Evolutionary conservation across 2,329 filamentous ascomycete species (phyloP).

Genomic region (Trichoderma sp.): DNA sequence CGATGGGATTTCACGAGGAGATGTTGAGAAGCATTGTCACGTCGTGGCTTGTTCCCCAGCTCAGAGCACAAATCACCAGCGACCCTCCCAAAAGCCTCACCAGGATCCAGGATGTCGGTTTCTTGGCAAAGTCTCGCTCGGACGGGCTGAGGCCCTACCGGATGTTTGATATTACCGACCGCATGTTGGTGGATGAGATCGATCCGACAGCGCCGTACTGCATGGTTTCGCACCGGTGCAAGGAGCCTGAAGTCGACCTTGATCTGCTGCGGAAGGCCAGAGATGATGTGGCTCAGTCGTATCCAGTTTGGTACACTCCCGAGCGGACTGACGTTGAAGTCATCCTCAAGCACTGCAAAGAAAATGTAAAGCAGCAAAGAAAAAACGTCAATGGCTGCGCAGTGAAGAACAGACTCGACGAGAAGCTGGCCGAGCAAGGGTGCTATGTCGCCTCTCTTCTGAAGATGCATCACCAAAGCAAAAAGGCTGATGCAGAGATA

Average conservation of each 20-base stretch:
- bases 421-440: conserved; percentile 1
- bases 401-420: conserved; percentile 6
- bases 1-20: conserved; percentile 18
- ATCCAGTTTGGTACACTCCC: conserved; percentile 6
- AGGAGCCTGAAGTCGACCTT: conserved; percentile 21
- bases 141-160: conserved; percentile 12
- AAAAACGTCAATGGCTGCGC: conserved; percentile 18
- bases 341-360: conserved; percentile 19
- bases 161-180: conserved; percentile 20
- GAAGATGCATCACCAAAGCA: conserved; percentile 12
- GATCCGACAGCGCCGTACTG: conserved; percentile 22
- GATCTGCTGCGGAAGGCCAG: conserved; percentile 2
- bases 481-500: background rate
- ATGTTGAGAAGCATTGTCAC: conserved; percentile 25
- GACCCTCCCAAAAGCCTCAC: background rate
- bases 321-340: conserved; percentile 20
- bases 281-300: background rate
- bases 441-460: conserved; percentile 19
- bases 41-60: conserved; percentile 27
- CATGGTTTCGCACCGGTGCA: conserved; percentile 28
- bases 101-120: conserved; percentile 22
- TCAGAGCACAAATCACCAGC: conserved; percentile 15
- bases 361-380: conserved; percentile 2
- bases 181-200: conserved; percentile 16
- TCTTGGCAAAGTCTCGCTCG: background rate